Conservation (phyloP, 306 rosid species). For the Prunus armeniaca region DNA sequence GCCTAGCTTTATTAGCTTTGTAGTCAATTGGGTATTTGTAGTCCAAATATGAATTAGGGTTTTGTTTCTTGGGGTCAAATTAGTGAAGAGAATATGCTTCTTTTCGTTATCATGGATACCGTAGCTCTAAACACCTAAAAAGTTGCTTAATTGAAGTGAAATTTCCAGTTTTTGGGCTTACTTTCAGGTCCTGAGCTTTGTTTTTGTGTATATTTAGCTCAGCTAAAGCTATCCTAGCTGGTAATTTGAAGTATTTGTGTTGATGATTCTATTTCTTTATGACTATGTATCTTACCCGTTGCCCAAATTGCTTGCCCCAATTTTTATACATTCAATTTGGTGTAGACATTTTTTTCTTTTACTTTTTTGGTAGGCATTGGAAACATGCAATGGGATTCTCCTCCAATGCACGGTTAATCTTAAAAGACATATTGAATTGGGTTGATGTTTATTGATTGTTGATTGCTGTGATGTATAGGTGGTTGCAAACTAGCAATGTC, state of each 20-base stretch:
- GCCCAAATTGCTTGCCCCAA: constrained; percentile 5
- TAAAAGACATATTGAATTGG: neutral
- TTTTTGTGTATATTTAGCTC: neutral
- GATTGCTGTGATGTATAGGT: constrained; percentile 8
- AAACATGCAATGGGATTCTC: neutral
- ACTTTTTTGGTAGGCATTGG: neutral
- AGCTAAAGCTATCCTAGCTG: neutral
- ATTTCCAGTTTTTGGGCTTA: neutral
- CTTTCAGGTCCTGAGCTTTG: neutral
- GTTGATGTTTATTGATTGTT: constrained; percentile 10
- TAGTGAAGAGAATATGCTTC: neutral
- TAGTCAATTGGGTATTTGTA: neutral
- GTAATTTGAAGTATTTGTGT: neutral
- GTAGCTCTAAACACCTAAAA: neutral
- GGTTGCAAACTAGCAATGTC: constrained; percentile 44
- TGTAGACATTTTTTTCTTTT: neutral
- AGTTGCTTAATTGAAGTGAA: constrained; percentile 2
- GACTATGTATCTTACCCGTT: neutral
- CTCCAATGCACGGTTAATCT: neutral
- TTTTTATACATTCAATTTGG: neutral
- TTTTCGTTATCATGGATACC: neutral
- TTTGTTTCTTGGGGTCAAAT: neutral
- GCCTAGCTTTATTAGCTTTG: neutral
- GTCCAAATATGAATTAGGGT: neutral
- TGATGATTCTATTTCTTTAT: neutral